Conservation (phyloP, 257 asterid genomes). For the Nicotiana knightiana region DNA sequence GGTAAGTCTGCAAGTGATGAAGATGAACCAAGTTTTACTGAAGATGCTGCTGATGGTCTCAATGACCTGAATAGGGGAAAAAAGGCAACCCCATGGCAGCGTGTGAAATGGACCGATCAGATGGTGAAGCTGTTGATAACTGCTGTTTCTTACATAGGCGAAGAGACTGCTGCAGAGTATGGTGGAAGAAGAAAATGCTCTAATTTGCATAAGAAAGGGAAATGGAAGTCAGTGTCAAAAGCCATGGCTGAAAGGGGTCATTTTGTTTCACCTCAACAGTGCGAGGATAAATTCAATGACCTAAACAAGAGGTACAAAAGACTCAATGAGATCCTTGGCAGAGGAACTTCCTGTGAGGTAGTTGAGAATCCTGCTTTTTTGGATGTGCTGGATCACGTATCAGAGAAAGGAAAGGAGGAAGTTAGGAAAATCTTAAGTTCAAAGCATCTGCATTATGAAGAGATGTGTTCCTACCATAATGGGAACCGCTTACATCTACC, state of each 20-base stretch:
- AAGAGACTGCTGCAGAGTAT: slow-evolving; percentile 45
- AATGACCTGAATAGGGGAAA: slow-evolving; percentile 39
- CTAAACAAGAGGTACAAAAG: slow-evolving; percentile 84
- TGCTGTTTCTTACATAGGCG: slow-evolving; percentile 69
- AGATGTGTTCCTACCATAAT: slow-evolving; percentile 87
- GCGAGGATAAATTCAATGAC: slow-evolving; percentile 90
- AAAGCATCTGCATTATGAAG: slow-evolving; percentile 85
- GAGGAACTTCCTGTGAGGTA: slow-evolving; percentile 83
- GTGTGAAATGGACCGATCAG: slow-evolving; percentile 48
- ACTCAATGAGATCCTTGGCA: slow-evolving; percentile 77
- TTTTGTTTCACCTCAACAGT: slow-evolving; percentile 83
- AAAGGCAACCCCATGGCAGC: slow-evolving; percentile 53
- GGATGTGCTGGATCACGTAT: slow-evolving; percentile 58
- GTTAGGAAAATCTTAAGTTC: slow-evolving; percentile 71
- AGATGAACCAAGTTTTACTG: slow-evolving; percentile 54
- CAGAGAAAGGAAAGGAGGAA: slow-evolving; percentile 70
- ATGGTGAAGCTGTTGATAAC: slow-evolving; percentile 67
- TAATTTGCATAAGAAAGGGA: slow-evolving; percentile 64
- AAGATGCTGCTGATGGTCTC: slow-evolving; percentile 31
- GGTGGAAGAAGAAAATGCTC: slow-evolving; percentile 41
- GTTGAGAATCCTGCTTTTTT: slow-evolving; percentile 71
- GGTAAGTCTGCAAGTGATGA: slow-evolving; percentile 57
- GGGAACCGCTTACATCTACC: slow-evolving; percentile 73
- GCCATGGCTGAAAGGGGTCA: slow-evolving; percentile 87
- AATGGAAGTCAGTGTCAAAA: slow-evolving; percentile 78